Evolutionary conservation across 345 rosid genomes (phyloP), one percentile per base, ranked within the genome.

Genomic region (Gossypium rotundifolium): DNA sequence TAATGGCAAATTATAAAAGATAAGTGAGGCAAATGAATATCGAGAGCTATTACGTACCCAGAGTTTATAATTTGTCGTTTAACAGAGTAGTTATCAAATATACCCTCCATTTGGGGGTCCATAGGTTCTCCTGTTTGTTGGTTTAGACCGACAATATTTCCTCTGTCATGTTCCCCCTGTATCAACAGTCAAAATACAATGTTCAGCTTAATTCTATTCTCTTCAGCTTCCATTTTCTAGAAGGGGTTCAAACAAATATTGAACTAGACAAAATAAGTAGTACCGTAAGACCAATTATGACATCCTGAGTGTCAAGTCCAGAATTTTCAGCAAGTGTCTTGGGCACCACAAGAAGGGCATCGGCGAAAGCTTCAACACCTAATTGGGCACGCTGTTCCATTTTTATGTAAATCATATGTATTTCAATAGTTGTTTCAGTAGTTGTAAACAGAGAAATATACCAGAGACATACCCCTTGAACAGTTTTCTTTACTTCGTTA

Each of bases 251-350:
- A 65, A 44, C 4, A 16, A 25, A 59, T 14, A 25, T 10, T 59
- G 27, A 11, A 11, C 2, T 2, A 23, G 14, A 55, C n/a, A 18
- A 65, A 53, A 59, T 27, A 46, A 64, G 38, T 54, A 45, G 75
- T 86, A 95, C 99, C 85, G 88, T 89, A 20, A 95, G 91, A 77
- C 92, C 72, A 81, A 93, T 89, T 79, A 95, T 86, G 81, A 89
- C 98, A 62, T 95, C 99, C 82, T 93, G 99, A 38, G 96, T 93
- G 81, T 95, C 99, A 59, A 95, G 93, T 20, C 98, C 98, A 14
- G 98, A 87, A 77, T 95, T 95, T 79, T 93, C 99, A 72, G 98
- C 98, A 29, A 95, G 93, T 18, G 94, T 95, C 86, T 95, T 95
- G 12, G 99, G 99, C 29, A 93, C 86, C 80, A 88, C 96, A n/a